Conservation (phyloP, 177 flowering plant species). For the Vitis hybrid region DNA sequence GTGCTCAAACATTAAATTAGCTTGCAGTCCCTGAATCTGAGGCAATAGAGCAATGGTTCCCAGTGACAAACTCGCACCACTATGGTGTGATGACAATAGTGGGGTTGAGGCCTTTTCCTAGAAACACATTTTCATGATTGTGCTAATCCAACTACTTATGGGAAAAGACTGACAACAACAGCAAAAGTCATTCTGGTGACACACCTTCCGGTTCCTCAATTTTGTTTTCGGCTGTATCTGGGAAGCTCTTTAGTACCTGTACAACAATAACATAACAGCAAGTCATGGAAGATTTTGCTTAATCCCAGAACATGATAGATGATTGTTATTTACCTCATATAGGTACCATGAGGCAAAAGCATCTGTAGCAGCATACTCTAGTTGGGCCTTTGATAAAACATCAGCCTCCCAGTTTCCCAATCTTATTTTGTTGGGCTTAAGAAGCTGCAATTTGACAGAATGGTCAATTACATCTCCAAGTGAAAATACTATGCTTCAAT, state of each 20-base stretch:
- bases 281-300: neutral
- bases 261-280: conserved; percentile 2
- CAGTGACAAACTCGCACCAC: too few relatives aligned
- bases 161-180: too few relatives aligned
- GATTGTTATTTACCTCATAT: conserved; percentile 44
- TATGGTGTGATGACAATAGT: too few relatives aligned
- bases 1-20: too few relatives aligned
- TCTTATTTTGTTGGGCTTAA: conserved; percentile 53
- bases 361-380: conserved; percentile 83
- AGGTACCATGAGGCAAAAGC: conserved; percentile 85
- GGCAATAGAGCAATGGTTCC: too few relatives aligned
- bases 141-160: too few relatives aligned
- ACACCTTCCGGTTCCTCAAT: conserved; percentile 2
- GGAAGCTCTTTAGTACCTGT: conserved; percentile 39
- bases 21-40: too few relatives aligned
- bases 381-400: conserved; percentile 57
- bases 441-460: conserved; percentile 48
- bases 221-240: conserved; percentile 27
- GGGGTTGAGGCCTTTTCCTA: too few relatives aligned
- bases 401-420: conserved; percentile 83
- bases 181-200: neutral
- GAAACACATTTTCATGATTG: too few relatives aligned
- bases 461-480: neutral
- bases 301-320: neutral
- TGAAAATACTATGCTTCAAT: too few relatives aligned